Conservation (phyloP, 2,329 filamentous ascomycete species). For the Biscogniauxia marginata region DNA sequence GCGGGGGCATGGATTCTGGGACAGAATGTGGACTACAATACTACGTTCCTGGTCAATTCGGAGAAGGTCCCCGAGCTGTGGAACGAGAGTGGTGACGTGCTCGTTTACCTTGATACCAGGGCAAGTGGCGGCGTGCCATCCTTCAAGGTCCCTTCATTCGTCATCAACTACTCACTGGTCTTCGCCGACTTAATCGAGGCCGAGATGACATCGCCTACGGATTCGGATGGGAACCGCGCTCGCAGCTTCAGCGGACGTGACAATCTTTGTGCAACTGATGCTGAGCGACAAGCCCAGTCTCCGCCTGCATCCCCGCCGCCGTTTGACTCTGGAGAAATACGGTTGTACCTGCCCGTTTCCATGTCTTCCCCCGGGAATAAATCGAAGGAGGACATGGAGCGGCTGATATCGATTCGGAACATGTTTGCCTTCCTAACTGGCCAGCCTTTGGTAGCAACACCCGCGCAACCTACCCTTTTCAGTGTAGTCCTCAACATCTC, state of each 20-base stretch:
- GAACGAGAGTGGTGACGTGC: slow-evolving; percentile 58
- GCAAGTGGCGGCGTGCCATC: slow-evolving; percentile 52
- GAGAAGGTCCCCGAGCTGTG: slow-evolving; percentile 66
- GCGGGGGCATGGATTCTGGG: slow-evolving; percentile 56
- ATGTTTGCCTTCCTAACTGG: slow-evolving; percentile 65
- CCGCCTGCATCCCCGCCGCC: slow-evolving; percentile 39
- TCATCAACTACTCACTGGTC: slow-evolving; percentile 53
- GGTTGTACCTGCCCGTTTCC: slow-evolving; percentile 54
- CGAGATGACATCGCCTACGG: slow-evolving; percentile 38
- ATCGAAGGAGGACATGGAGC: slow-evolving; percentile 49
- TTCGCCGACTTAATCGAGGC: slow-evolving; percentile 53
- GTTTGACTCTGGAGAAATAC: slow-evolving; percentile 41
- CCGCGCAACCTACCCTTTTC: slow-evolving; percentile 50
- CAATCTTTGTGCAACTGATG: slow-evolving; percentile 50
- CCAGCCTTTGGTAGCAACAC: slow-evolving; percentile 61
- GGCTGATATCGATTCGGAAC: slow-evolving; percentile 60
- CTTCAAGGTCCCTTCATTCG: slow-evolving; percentile 58
- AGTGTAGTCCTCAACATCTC: slow-evolving; percentile 55
- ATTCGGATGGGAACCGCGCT: slow-evolving; percentile 33
- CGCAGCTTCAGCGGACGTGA: slow-evolving; percentile 48
- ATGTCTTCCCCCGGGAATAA: slow-evolving; percentile 37
- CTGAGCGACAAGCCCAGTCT: slow-evolving; percentile 37
- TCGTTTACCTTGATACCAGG: slow-evolving; percentile 56
- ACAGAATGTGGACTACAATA: slow-evolving; percentile 56
- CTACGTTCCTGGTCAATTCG: slow-evolving; percentile 48